Evolutionary conservation across 148 eudicot genomes (phyloP), one percentile per base, ranked within the genome.

Genomic region (Arbutus unedo): DNA sequence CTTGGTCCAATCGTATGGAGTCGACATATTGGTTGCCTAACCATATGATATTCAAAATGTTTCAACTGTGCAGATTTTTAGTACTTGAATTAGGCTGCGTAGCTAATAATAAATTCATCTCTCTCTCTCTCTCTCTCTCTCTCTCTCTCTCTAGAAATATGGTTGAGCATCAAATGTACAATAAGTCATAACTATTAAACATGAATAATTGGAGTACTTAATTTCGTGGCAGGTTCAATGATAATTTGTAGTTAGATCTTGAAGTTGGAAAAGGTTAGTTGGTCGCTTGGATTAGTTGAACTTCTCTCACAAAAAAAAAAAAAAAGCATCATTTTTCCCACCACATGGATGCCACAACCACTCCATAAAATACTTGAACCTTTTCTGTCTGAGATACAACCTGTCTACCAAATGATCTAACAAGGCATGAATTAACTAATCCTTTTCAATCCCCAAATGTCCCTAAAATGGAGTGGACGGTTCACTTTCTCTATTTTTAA

Each of bases 261-360:
- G 38, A 31, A 3, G 7, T 78, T 2, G 10, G 43, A n/a, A 31
- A 8, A 51, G 64, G 48, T 31, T 48, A 67, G 76, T 70, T 70
- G 76, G 57, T 51, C 53, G 1, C 19, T 4, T 25, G 49, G 76
- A 70, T 68, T 81, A 11, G 82, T 47, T 81, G 25, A 81, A 81
- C 51, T 31, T 47, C 50, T 45, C 43, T 15, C 13, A 8, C 19
- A 74, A 9, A 74, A 74, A 48, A 74, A 7, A 23, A 23, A 4
- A 66, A 49, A 38, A 53, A 45, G 54, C 57, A 14, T 70, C 76
- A 44, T 15, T 41, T 23, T 21, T 19, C 74, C 76, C 62, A 81
- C 76, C 80, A 56, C 80, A 56, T 77, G 82, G 76, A 81, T 81
- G 82, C 48, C 82, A 15, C 18, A 67, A 80, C 64, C 49, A 67